These are phyloP conservation scores for Penicillium soppii DNA, from an alignment of 495 filamentous ascomycete genomes.

Conservation along the genomic window DNA sequence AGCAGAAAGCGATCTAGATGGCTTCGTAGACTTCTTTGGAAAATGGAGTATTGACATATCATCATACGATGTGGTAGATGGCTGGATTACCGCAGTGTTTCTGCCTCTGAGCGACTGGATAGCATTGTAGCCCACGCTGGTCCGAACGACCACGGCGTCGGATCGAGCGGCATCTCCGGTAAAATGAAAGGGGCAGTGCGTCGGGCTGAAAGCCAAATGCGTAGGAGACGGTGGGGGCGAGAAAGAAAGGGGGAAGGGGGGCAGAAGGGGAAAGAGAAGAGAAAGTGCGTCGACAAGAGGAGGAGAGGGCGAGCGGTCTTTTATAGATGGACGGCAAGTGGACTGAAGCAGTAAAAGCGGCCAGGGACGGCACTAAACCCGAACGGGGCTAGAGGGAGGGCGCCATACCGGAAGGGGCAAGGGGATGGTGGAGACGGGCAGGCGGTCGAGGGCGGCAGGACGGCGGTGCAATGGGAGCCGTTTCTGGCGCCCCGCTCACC, in stretches of 20 bases:
- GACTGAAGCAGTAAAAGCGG: neutral
- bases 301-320: constrained; percentile 1
- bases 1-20: neutral
- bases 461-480: constrained; percentile 11
- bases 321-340: constrained; percentile 3
- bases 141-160: neutral
- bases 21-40: neutral
- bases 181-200: constrained; percentile 18
- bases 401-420: neutral
- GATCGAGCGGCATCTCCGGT: constrained; percentile 13
- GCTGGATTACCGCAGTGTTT: neutral
- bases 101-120: neutral
- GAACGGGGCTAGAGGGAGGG: neutral
- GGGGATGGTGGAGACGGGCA: neutral
- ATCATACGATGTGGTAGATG: neutral
- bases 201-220: constrained; percentile 4
- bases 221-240: neutral
- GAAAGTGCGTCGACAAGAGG: constrained; percentile 11
- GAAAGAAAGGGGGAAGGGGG: constrained; percentile 6
- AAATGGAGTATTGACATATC: neutral
- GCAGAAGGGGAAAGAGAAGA: constrained; percentile 1
- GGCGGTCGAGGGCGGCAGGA: constrained; percentile 10
- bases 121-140: neutral
- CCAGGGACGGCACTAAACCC: constrained; percentile 1
- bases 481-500: constrained; percentile 10